Conservation (phyloP, 176 grass and related monocot genomes). For the Phoenix dactylifera region DNA sequence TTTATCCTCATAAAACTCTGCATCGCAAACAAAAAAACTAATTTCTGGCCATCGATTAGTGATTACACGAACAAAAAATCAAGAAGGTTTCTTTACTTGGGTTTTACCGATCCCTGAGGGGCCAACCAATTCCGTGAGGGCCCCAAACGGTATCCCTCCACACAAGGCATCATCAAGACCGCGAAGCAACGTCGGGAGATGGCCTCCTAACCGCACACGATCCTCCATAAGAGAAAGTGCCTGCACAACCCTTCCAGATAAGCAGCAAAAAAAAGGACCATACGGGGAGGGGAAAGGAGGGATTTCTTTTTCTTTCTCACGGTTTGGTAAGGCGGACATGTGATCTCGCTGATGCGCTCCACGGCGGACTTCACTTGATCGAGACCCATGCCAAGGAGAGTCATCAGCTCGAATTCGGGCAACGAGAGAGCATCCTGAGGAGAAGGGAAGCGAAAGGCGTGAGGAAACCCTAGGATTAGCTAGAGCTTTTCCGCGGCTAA, state of each 20-base stretch:
- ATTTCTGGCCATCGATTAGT: too few relatives aligned
- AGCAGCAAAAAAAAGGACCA: too few relatives aligned
- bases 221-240: slow-evolving; percentile 43
- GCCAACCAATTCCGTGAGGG: slow-evolving; percentile 80
- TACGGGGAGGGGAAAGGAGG: not conserved
- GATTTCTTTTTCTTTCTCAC: slow-evolving; percentile 15
- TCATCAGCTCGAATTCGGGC: slow-evolving; percentile 80
- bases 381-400: slow-evolving; percentile 49
- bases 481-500: not conserved
- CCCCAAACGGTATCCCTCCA: slow-evolving; percentile 63
- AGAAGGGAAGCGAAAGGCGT: slow-evolving; percentile 3
- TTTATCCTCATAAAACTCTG: too few relatives aligned
- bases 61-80: too few relatives aligned
- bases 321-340: slow-evolving; percentile 77
- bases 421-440: slow-evolving; percentile 72
- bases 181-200: slow-evolving; percentile 52
- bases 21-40: too few relatives aligned
- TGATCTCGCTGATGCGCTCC: slow-evolving; percentile 55
- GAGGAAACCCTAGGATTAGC: not conserved
- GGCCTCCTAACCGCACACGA: slow-evolving; percentile 27
- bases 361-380: slow-evolving; percentile 42
- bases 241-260: slow-evolving; percentile 13
- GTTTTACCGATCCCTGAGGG: slow-evolving; percentile 92
- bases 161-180: slow-evolving; percentile 69
- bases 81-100: slow-evolving; percentile 33